Base-by-base conservation (phyloP, 2,329 filamentous ascomycete species). In the Fragosphaeria purpurea region DNA sequence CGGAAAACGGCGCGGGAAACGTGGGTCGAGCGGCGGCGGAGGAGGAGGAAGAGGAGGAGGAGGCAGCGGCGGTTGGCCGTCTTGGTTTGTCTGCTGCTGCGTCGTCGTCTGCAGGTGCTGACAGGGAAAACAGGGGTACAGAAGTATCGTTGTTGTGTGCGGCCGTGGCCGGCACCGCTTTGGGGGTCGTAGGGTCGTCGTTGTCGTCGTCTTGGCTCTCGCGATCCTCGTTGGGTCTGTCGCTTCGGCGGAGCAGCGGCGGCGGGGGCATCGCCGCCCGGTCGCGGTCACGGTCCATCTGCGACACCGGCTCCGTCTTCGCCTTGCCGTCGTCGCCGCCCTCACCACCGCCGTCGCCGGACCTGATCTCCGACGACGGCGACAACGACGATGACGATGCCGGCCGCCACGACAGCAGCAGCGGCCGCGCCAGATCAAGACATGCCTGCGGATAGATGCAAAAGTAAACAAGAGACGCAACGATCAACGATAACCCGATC, bases 401-500 rank as follows among this genome's bases (percentile, higher is more conserved):
- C 7, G 40, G 2, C 37, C 33, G 41, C 22, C 37, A 22, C 50
- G 52, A 52, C 32, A 34, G 38, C 37, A 51, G 7, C 39, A 55
- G 40, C 11, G 53, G 51, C 38, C 44, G 51, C 6, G 54, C 44
- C 58, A 58, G 30, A 51, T 56, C 48, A 55, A 79, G 63, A 65
- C 77, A 73, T 44, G 70, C 65, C 46, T 73, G 75, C 50, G 74
- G 74, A 41, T 73, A 72, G 54, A 82, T 69, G 58, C 75, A 66
- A 55, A 83, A 64, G 59, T 75, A 77, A 44, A 82, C 71, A 50
- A 83, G 66, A 1, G 80, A 80, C 42, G 75, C 80, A 56, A 84
- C 63, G 59, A 84, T 70, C 55, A 85, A 68, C n/a, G 80, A 80
- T 55, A 83, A 65, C 56, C 77, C 80, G 55, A 83, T 59, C 59